Evolutionary conservation across 305 asterid species (phyloP).

Genomic region (Fraxinus sp.): DNA sequence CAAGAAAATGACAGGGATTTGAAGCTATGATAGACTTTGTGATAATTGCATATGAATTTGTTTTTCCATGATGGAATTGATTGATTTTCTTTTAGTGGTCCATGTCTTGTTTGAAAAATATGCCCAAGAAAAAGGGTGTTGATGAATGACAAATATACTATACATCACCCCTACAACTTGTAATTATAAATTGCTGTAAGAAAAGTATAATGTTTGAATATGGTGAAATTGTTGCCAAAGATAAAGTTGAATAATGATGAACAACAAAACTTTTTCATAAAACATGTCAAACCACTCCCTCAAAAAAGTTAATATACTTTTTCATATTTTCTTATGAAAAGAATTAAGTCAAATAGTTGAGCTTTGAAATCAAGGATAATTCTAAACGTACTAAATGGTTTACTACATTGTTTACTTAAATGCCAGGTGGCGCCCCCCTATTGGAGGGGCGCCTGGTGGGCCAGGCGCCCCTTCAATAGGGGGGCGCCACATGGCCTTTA

Average conservation of each 20-base stretch:
- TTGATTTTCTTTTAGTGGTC: neutral
- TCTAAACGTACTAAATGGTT: no score
- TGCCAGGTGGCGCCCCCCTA: no score
- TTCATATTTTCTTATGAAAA: neutral
- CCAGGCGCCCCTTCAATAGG: no score
- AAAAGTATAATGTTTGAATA: neutral
- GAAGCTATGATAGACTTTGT: neutral
- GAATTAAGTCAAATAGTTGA: neutral
- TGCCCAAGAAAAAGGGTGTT: neutral
- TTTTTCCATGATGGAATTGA: neutral
- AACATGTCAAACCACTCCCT: neutral
- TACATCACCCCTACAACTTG: neutral
- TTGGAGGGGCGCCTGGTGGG: no score
- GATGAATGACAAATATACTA: neutral
- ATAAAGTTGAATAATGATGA: neutral
- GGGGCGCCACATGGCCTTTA: no score
- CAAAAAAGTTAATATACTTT: neutral
- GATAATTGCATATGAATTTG: conserved; percentile 1
- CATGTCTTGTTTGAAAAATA: neutral
- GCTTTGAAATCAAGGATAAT: neutral
- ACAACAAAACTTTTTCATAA: neutral
- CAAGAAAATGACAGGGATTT: conserved; percentile 11
- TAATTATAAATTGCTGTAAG: neutral
- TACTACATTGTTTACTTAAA: no score
- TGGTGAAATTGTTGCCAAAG: neutral